These are phyloP conservation scores for Rhodamnia rubescens DNA, from an alignment of 345 rosid species.

Conservation along the genomic window DNA sequence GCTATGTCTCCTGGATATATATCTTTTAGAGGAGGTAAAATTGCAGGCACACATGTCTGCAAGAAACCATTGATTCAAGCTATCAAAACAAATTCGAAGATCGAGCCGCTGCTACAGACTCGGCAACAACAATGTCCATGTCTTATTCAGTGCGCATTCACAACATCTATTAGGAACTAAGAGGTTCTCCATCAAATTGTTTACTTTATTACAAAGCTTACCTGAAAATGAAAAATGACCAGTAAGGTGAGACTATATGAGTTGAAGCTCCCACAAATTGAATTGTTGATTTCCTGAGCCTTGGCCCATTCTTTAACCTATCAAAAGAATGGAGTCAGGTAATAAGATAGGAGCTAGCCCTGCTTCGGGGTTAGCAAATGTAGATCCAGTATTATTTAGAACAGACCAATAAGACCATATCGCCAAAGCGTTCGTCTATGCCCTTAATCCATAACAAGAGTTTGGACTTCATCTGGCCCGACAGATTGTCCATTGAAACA, in stretches of 20 bases:
- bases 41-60: conserved; percentile 79
- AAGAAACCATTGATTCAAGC: neutral
- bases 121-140: neutral
- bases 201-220: conserved; percentile 1
- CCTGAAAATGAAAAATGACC: conserved; percentile 93
- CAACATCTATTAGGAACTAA: neutral
- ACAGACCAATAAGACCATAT: conserved; percentile 57
- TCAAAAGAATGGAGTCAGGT: neutral
- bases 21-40: conserved; percentile 63
- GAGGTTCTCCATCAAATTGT: neutral
- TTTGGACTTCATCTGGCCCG: conserved; percentile 61
- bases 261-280: conserved; percentile 58
- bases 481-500: conserved; percentile 63
- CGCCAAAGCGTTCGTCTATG: conserved; percentile 71
- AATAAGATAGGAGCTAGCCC: neutral
- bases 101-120: neutral
- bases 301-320: conserved; percentile 98
- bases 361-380: neutral
- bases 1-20: conserved; percentile 55
- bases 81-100: neutral
- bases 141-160: neutral
- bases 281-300: conserved; percentile 55
- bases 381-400: neutral
- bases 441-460: conserved; percentile 63
- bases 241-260: conserved; percentile 66